A percentile compares a stretch with the other conserved stretches of the same genome.
Conservation (phyloP, 2,329 filamentous ascomycete genomes). For the Emericellopsis atlantica region DNA sequence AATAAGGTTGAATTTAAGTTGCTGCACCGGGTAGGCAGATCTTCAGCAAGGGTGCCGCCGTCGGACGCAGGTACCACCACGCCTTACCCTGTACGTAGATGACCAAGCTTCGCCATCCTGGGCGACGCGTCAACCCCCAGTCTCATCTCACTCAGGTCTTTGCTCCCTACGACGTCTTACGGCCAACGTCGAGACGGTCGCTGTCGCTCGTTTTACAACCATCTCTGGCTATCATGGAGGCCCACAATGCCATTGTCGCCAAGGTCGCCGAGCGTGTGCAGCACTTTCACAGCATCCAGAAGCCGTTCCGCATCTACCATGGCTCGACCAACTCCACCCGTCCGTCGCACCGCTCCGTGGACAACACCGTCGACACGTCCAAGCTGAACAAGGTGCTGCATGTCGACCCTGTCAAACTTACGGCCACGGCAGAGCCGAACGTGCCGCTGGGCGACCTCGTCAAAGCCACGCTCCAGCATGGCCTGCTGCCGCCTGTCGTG, state of each 20-base stretch:
- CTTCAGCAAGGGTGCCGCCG: no score
- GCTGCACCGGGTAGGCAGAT: no score
- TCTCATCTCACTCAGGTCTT: no score
- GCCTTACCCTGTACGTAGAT: no score
- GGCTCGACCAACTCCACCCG: conserved; percentile 69
- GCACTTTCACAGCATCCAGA: conserved; percentile 26
- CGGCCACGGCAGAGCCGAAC: conserved; percentile 57
- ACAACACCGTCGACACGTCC: conserved; percentile 56
- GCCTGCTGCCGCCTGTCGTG: conserved; percentile 51
- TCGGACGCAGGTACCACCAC: no score
- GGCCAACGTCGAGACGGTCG: no score
- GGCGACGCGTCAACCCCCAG: no score
- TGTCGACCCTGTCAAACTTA: conserved; percentile 38
- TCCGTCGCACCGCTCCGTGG: conserved; percentile 30
- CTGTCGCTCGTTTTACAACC: no score
- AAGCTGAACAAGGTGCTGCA: conserved; percentile 47
- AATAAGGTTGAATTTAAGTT: no score
- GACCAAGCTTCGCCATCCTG: no score
- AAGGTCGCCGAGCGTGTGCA: conserved; percentile 28
- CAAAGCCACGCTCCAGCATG: conserved; percentile 38
- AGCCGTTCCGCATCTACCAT: conserved; percentile 63
- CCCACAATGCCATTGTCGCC: conserved; percentile 29
- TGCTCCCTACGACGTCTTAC: no score
- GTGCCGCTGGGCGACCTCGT: conserved; percentile 56
- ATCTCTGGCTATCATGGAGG: conserved; percentile 18